A percentile compares a stretch with the other conserved stretches of the same genome.
phyloP scores from a whole-genome alignment of 306 rosid species.

The Prinsepia uniflora region DNA sequence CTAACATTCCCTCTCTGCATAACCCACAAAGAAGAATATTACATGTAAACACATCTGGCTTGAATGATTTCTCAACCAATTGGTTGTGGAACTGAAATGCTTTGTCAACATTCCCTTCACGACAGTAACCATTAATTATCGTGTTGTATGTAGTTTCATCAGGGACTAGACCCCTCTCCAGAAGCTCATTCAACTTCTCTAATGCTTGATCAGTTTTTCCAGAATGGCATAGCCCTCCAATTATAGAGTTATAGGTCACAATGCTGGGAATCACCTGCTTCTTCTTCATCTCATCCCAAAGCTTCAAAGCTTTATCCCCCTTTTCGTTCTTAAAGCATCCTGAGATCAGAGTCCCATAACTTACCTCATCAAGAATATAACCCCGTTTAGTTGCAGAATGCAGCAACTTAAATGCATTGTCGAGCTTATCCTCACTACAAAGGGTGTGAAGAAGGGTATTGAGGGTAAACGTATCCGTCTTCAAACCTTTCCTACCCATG shows the following conservation, averaged over 20 bases:
- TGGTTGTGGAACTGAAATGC: constrained; percentile 81
- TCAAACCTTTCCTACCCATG: constrained; percentile 64
- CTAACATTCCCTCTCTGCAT: constrained; percentile 64
- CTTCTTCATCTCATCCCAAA: constrained; percentile 79
- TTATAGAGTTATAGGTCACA: constrained; percentile 65
- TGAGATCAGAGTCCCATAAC: constrained; percentile 76
- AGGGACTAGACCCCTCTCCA: constrained; percentile 62
- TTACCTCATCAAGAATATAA: constrained; percentile 76
- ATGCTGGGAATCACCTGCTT: constrained; percentile 58
- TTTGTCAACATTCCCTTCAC: constrained; percentile 68
- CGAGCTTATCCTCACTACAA: constrained; percentile 61
- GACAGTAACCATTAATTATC: constrained; percentile 73
- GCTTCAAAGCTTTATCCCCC: constrained; percentile 50
- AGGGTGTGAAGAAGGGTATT: constrained; percentile 57
- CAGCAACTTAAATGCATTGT: constrained; percentile 54
- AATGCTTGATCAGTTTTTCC: constrained; percentile 65
- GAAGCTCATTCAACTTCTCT: constrained; percentile 67
- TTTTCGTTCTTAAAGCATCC: constrained; percentile 68
- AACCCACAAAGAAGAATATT: constrained; percentile 83
- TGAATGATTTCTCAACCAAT: constrained; percentile 61
- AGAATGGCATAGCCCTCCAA: constrained; percentile 63
- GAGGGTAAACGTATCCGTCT: constrained; percentile 56
- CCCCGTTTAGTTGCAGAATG: constrained; percentile 57
- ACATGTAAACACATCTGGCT: constrained; percentile 61
- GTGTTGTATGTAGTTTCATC: constrained; percentile 70